Conservation (phyloP, 2,329 filamentous ascomycete species). For the Aspergillus bombycis region DNA sequence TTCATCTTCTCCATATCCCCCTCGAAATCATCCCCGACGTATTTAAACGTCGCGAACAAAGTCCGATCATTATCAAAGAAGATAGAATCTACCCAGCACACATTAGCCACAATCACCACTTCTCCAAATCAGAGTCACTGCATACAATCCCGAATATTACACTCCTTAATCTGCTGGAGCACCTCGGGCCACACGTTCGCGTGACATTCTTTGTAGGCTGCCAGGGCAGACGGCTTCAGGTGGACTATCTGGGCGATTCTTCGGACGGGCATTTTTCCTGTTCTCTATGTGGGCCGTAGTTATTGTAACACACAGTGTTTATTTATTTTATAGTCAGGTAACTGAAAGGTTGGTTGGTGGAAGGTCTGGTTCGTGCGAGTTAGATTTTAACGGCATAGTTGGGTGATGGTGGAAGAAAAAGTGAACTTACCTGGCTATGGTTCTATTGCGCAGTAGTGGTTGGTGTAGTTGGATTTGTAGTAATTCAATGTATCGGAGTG, state of each 20-base stretch:
- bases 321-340: too few species aligned
- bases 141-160: constrained; percentile 73
- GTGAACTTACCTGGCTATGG: too few species aligned
- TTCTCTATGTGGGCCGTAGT: neutral
- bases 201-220: constrained; percentile 74
- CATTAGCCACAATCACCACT: neutral
- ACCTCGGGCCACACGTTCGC: constrained; percentile 78
- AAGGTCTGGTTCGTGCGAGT: too few species aligned
- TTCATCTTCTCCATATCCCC: constrained; percentile 77
- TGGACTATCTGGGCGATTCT: constrained; percentile 73
- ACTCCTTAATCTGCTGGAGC: constrained; percentile 72
- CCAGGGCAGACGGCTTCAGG: constrained; percentile 67
- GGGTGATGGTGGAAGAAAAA: too few species aligned
- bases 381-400: too few species aligned
- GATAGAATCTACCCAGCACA: constrained; percentile 58
- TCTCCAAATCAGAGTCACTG: constrained; percentile 7
- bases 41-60: constrained; percentile 77
- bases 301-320: too few species aligned
- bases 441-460: too few species aligned
- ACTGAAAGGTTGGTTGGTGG: too few species aligned
- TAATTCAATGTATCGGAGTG: neutral
- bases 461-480: neutral
- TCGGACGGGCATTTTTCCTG: constrained; percentile 24
- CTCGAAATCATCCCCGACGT: constrained; percentile 71
- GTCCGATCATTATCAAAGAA: constrained; percentile 72